Conservation (phyloP, 768 basidiomycete genomes). For the Collybia sordida region DNA sequence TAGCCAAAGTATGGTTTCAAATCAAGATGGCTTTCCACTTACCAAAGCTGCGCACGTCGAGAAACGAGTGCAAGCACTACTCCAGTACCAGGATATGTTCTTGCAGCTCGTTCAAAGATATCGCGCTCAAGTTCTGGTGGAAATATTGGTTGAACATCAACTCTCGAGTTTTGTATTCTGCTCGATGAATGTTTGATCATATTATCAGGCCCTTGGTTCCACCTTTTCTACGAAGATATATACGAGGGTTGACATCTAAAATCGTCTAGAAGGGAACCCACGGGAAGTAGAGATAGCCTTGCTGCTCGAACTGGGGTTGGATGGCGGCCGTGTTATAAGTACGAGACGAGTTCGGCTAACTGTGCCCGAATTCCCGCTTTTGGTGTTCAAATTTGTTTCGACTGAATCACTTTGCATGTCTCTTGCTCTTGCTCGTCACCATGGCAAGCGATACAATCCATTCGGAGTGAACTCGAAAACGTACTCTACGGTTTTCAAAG, state of each 20-base stretch:
- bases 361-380: too few species aligned
- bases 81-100: slow-evolving; percentile 12
- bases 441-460: slow-evolving; percentile 3
- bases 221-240: too few species aligned
- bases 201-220: too few species aligned
- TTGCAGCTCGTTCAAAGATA: slow-evolving; percentile 24
- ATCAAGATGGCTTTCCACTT: not conserved
- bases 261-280: too few species aligned
- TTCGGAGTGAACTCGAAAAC: slow-evolving; percentile 3
- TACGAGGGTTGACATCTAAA: too few species aligned
- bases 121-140: slow-evolving; percentile 23
- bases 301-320: too few species aligned
- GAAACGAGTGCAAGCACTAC: slow-evolving; percentile 17
- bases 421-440: slow-evolving; percentile 1
- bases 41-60: slow-evolving; percentile 22
- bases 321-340: too few species aligned
- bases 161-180: not conserved
- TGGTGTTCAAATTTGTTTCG: too few species aligned
- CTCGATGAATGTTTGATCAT: too few species aligned
- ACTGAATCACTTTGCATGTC: not conserved
- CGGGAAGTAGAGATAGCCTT: too few species aligned
- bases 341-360: too few species aligned
- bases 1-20: too few species aligned
- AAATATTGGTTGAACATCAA: slow-evolving; percentile 8
- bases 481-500: slow-evolving; percentile 23